Base-by-base conservation (phyloP, 352 stramenopile species). In the Globisporangium recalcitrans region DNA sequence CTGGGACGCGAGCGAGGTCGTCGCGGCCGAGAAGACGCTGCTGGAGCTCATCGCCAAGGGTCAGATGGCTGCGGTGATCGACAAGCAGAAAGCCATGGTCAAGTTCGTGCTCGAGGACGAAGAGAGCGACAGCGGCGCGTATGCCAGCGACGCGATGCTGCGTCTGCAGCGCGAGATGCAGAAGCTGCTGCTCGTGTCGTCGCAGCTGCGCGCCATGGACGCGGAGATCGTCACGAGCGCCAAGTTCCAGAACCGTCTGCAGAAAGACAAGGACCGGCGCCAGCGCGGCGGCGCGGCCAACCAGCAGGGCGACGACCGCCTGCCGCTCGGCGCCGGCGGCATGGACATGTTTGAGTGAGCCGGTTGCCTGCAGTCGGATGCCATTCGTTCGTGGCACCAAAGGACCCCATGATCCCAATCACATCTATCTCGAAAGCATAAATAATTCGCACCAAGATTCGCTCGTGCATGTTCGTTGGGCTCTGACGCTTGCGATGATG, bases 231-330 rank as follows among this genome's bases (percentile, higher is more conserved):
- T 93, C 4, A 91, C 82, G 62, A 91, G 82, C 60, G 58, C 75
- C 60, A 91, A 91, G 62, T 93, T 93, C 65, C 80, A 91, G 65
- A 77, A 68, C 57, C 80, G 78, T 48, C 40, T 82, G 68, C 76
- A 86, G 58, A 90, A 93, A 52, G 84, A 93, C 44, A 90, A 90
- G 60, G 84, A 93, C 31, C 80, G 82, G 11, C 82, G 80, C 40
- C 74, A 73, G 58, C 78, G 72, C 38, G 53, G 78, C 21, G 49
- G 70, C 49, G 69, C 75, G 62, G 68, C 75, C 59, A 79, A 80
- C 62, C 69, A 78, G 49, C 73, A 76, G 64, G 65, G 69, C 36
- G 80, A 84, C 42, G 77, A 85, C 29, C 74, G 68, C 52, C 57
- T 60, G 22, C 67, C 61, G 27, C 77, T 65, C 26, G 71, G 64